Evolutionary conservation across 169 alveolate species (phyloP).

Genomic region (Blepharisma undulans): DNA sequence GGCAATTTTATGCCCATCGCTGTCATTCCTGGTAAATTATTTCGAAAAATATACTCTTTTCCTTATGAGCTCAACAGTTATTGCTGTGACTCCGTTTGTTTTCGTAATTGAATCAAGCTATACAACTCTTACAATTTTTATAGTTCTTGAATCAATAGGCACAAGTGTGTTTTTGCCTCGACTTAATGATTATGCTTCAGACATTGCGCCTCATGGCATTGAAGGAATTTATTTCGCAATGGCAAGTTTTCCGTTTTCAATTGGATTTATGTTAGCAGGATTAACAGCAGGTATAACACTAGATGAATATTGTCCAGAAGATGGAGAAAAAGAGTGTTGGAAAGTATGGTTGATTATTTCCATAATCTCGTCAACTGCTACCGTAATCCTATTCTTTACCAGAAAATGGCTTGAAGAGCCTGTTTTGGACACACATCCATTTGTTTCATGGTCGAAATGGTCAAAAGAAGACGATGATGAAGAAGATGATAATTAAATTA

Average conservation of each 20-base stretch:
- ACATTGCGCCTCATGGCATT: constrained; percentile 44
- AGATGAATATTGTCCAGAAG: constrained; percentile 43
- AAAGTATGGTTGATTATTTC: constrained; percentile 23
- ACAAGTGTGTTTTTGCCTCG: constrained; percentile 55
- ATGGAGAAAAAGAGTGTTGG: constrained; percentile 39
- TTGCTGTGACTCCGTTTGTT: constrained; percentile 44
- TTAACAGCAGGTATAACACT: constrained; percentile 32
- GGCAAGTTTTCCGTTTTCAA: not conserved
- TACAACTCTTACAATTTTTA: constrained; percentile 38
- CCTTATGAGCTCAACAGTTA: constrained; percentile 43
- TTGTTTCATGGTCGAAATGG: not conserved
- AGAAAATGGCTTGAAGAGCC: constrained; percentile 32
- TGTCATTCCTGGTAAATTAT: constrained; percentile 14
- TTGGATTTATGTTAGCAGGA: constrained; percentile 35
- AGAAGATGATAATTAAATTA: not conserved
- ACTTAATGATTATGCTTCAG: constrained; percentile 49
- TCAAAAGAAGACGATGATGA: not conserved
- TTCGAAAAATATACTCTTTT: constrained; percentile 39
- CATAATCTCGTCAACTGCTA: not conserved
- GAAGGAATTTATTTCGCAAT: constrained; percentile 65
- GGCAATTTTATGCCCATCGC: not conserved
- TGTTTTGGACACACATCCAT: not conserved
- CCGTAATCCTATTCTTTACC: not conserved
- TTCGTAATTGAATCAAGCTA: constrained; percentile 50
- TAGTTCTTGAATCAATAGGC: constrained; percentile 48